Evolutionary conservation across 345 rosid species (phyloP), one percentile per base, ranked within the genome.

Genomic region (Aurinia saxatilis): DNA sequence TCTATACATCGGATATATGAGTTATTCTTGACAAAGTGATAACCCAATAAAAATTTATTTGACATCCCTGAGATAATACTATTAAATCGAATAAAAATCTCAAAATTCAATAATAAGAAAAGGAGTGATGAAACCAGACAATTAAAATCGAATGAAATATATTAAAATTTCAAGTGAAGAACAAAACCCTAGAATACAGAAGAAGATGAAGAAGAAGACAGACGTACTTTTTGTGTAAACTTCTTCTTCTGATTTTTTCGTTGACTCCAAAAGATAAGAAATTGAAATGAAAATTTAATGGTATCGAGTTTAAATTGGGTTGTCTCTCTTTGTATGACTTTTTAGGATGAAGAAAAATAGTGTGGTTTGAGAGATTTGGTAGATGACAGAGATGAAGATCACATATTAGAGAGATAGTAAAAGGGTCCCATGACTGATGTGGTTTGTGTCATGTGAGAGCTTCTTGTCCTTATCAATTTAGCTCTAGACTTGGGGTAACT

Each of bases 401-500:
- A 35, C 19, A 60, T 27, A 59, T 40, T 39, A 70, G 57, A 63
- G 70, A 52, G 19, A 48, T 73, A 47, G 50, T 37, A 39, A 54
- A 55, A 81, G 87, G 89, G 85, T 6, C 87, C 93, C 87, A 86
- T 80, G 81, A 76, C 72, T 83, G 85, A 72, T 86, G 80, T 81
- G 82, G 87, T 83, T 83, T 63, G 72, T 36, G 85, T 83, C 90
- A 84, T 84, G 93, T 84, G 93, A 80, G 85, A 70, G 63, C 79
- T 78, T 75, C 79, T 77, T 74, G 90, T 86, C 85, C 74, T 82
- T 79, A 81, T 82, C 87, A 79, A 65, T 73, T 66, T 71, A 73
- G 73, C 67, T 56, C 40, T 71, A 71, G 70, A 63, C 60, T 63
- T 63, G 75, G 70, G 75, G 39, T 50, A 63, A 71, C 65, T 73